Evolutionary conservation across 164 flowering plant species (phyloP).

Genomic region (Vitis labrusca): DNA sequence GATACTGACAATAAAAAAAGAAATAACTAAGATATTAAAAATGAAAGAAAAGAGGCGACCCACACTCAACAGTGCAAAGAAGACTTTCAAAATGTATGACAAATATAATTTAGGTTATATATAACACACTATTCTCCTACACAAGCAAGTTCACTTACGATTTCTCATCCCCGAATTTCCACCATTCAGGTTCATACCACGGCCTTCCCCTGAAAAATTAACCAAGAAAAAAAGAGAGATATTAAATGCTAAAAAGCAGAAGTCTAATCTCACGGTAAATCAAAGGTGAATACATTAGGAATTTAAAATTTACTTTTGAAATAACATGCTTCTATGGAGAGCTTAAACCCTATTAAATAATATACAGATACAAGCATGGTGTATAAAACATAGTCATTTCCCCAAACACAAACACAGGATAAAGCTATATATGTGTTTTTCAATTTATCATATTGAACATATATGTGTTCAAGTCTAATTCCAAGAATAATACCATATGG

Average conservation of each 20-base stretch:
- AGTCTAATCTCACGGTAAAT: neutral
- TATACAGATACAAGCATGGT: too few relatives aligned
- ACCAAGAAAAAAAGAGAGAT: constrained; percentile 1
- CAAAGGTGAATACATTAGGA: too few relatives aligned
- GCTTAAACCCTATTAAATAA: too few relatives aligned
- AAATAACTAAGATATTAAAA: too few relatives aligned
- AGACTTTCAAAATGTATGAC: neutral
- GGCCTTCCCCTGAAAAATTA: constrained; percentile 70
- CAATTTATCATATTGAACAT: too few relatives aligned
- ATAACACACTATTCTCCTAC: neutral
- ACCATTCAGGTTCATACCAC: constrained; percentile 99
- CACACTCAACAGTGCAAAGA: neutral
- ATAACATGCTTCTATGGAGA: neutral
- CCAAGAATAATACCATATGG: too few relatives aligned
- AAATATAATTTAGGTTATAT: neutral
- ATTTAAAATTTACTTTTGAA: neutral
- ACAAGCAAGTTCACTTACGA: constrained; percentile 57
- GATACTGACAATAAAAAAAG: too few relatives aligned
- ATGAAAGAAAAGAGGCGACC: neutral
- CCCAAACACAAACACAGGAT: too few relatives aligned
- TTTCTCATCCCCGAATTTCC: constrained; percentile 97
- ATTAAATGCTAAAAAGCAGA: neutral
- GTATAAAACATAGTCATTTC: too few relatives aligned
- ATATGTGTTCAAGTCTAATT: too few relatives aligned
- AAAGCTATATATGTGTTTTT: too few relatives aligned